phyloP scores from a whole-genome alignment of 805 yeast species.

The Suhomyces canberraensis region DNA sequence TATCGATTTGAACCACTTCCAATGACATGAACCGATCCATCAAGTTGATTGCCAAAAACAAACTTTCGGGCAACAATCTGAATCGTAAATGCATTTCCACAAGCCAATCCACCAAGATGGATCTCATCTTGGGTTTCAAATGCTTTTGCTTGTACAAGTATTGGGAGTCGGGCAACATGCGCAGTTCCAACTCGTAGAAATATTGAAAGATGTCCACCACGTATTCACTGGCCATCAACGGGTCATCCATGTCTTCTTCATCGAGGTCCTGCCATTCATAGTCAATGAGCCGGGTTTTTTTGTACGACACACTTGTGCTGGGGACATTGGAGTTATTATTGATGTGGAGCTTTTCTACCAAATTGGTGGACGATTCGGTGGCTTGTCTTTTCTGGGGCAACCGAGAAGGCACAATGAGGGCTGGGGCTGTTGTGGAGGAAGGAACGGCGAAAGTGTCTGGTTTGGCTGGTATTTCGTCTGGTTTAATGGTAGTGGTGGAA shows the following conservation, averaged over 20 bases:
- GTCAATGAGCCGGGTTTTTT: constrained; percentile 39
- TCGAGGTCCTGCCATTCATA: constrained; percentile 73
- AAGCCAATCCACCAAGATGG: constrained; percentile 90
- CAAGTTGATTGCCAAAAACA: constrained; percentile 75
- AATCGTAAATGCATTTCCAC: constrained; percentile 85
- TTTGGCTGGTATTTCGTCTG: not conserved
- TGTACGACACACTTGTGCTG: constrained; percentile 18
- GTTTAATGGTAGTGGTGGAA: not conserved
- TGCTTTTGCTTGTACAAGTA: constrained; percentile 63
- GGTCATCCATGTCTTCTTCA: constrained; percentile 66
- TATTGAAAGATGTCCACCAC: constrained; percentile 83
- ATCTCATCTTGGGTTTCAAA: constrained; percentile 77
- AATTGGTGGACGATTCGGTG: constrained; percentile 50
- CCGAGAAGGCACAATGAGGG: constrained; percentile 25
- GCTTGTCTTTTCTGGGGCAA: constrained; percentile 53
- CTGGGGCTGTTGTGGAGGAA: not conserved
- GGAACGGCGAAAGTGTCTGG: not conserved
- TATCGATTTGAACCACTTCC: constrained; percentile 71
- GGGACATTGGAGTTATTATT: constrained; percentile 1
- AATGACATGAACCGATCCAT: constrained; percentile 84
- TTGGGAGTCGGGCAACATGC: constrained; percentile 70
- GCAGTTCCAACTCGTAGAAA: constrained; percentile 65
- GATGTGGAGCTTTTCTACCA: constrained; percentile 32
- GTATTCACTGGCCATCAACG: constrained; percentile 88
- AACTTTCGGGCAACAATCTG: constrained; percentile 79